phyloP scores from a whole-genome alignment of 78 protist species.

The Isochrysis galbana region DNA sequence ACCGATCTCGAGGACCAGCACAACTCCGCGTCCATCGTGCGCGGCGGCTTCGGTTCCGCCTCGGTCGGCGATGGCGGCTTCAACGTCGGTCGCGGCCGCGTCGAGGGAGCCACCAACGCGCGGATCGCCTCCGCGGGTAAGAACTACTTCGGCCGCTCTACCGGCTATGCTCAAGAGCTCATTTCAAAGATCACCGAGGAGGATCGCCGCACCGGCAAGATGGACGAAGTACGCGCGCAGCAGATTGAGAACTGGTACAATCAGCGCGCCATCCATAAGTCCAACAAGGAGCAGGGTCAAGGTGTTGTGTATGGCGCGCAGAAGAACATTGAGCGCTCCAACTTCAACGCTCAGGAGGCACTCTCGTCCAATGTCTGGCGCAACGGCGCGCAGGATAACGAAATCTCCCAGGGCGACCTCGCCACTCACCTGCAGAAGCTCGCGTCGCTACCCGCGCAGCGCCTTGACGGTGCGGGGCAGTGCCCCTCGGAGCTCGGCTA shows the following conservation, averaged over 20 bases:
- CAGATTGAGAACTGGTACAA: conserved; percentile 14
- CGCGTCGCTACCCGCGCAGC: background rate
- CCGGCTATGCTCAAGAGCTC: background rate
- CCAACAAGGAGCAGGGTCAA: background rate
- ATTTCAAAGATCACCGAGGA: background rate
- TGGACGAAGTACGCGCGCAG: background rate
- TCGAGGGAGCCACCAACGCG: background rate
- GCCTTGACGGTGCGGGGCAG: background rate
- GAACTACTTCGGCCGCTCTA: conserved; percentile 24
- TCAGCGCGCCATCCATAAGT: background rate
- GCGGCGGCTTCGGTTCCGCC: background rate
- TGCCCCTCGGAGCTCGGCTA: background rate
- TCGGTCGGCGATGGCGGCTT: too few relatives aligned
- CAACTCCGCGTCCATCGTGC: background rate
- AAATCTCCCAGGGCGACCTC: background rate
- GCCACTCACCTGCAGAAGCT: background rate
- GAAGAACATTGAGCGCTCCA: too few relatives aligned
- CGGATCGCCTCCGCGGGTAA: background rate
- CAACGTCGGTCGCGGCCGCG: background rate
- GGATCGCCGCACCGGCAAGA: background rate
- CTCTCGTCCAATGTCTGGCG: background rate
- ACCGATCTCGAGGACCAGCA: conserved; percentile 4
- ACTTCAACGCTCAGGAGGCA: background rate
- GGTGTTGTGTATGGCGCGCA: background rate
- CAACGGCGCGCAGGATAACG: background rate